Base-by-base conservation (phyloP, 2,329 filamentous ascomycete species). In the Claviceps purpurea region DNA sequence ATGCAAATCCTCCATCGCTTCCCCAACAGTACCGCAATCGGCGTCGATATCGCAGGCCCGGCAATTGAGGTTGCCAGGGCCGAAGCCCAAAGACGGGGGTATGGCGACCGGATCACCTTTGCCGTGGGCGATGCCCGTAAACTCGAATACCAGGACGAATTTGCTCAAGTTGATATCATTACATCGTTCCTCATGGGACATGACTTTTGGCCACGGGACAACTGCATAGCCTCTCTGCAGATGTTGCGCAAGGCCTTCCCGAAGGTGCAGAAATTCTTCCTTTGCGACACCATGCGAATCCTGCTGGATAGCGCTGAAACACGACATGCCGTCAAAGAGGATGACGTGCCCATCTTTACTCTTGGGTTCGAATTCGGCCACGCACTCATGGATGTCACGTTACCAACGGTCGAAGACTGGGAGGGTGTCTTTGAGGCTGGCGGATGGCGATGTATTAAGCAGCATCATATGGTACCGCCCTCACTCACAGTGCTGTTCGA, bases 131-230 rank as follows among this genome's bases (percentile, higher is more conserved):
- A 57, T 40, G 54, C 51, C 7, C 49, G 44, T 16, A 39, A 26
- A 14, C n/a, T 56, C 14, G 30, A 41, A 14, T 52, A 48, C 22
- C 48, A 50, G 3, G 51, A 52, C 13, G 51, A 57, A 42, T 57
- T 56, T 22, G 43, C 55, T 48, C 26, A 52, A 7, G 55, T 57
- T 34, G 56, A 56, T 45, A 49, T 55, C 13, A 18, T 57, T 26
- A 57, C 55, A 5, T 55, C 48, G 16, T 57, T 57, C 50, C 50
- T 57, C 52, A 57, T 56, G 56, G 56, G 56, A 0, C 55, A 57
- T 41, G 55, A 57, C 50, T 57, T 57, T 42, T 57, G 56, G 56
- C 56, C 56, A 2, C 55, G 55, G 11, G 53, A 57, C n/a, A 54
- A 50, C 37, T 57, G 56, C 47, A 50, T 52, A 44, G 30, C 20